These are phyloP conservation scores for Candida golubevii DNA, from an alignment of 805 yeast species.

Conservation along the genomic window DNA sequence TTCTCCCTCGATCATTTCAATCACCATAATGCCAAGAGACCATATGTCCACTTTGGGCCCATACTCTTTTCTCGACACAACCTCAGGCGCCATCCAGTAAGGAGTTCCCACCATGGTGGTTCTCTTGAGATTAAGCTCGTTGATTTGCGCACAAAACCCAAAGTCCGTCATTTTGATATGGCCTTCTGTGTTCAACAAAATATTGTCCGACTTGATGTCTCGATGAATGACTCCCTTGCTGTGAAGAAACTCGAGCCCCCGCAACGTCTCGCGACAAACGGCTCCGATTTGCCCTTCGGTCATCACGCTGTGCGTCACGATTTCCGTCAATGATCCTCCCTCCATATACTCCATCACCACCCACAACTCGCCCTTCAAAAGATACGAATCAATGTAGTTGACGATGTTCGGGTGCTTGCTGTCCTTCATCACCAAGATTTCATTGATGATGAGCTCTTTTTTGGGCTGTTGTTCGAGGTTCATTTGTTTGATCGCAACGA, in stretches of 20 bases:
- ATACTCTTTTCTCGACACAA: conserved; percentile 88
- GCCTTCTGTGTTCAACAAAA: conserved; percentile 76
- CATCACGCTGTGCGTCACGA: conserved; percentile 84
- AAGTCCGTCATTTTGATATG: conserved; percentile 92
- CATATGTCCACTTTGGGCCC: conserved; percentile 97
- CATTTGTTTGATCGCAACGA: conserved; percentile 95
- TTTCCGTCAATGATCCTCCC: conserved; percentile 95
- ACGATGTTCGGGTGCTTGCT: conserved; percentile 19
- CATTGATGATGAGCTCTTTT: conserved; percentile 77
- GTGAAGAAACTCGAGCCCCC: conserved; percentile 84
- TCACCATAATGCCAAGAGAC: conserved; percentile 97
- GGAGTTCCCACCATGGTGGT: conserved; percentile 99
- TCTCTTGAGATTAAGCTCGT: conserved; percentile 76
- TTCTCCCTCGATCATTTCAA: conserved; percentile 98
- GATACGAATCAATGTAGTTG: conserved; percentile 19
- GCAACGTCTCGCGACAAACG: conserved; percentile 85
- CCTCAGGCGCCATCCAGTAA: conserved; percentile 99
- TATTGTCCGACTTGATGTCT: conserved; percentile 94
- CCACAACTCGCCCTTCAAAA: conserved; percentile 81
- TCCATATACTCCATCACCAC: conserved; percentile 99
- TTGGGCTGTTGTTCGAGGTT: conserved; percentile 91
- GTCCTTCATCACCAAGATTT: conserved; percentile 20
- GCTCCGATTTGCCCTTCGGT: conserved; percentile 94
- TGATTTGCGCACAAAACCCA: conserved; percentile 91
- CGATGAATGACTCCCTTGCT: conserved; percentile 91